phyloP scores from a whole-genome alignment of 1,284 basidiomycete species.

The Marasmius oreades region DNA sequence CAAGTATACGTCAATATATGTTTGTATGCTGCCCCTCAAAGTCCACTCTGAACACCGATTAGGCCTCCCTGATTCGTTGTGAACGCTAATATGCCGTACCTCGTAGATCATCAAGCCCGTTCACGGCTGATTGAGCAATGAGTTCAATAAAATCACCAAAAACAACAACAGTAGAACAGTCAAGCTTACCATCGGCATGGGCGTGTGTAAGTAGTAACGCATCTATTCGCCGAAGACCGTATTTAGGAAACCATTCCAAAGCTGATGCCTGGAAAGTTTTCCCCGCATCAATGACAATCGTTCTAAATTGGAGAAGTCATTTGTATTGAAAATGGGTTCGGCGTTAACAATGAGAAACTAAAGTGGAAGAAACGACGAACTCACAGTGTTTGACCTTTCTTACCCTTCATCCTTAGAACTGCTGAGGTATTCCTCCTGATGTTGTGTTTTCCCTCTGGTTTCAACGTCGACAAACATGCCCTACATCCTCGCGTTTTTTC shows the following conservation, averaged over 20 bases:
- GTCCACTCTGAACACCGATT: constrained; percentile 63
- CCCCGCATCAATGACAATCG: constrained; percentile 76
- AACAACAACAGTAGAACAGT: constrained; percentile 4
- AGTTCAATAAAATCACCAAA: constrained; percentile 15
- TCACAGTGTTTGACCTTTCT: constrained; percentile 32
- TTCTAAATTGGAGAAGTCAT: no score
- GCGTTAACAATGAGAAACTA: not conserved
- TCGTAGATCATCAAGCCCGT: constrained; percentile 79
- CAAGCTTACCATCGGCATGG: constrained; percentile 68
- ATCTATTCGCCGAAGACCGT: constrained; percentile 70
- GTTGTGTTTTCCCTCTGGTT: constrained; percentile 70
- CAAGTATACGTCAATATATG: constrained; percentile 70
- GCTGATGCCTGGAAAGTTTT: constrained; percentile 79
- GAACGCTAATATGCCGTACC: constrained; percentile 37
- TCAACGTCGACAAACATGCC: constrained; percentile 67
- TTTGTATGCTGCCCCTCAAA: constrained; percentile 59
- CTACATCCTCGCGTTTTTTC: constrained; percentile 40
- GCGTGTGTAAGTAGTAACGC: constrained; percentile 78
- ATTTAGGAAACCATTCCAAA: constrained; percentile 77
- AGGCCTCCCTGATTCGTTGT: constrained; percentile 9
- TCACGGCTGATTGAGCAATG: constrained; percentile 63
- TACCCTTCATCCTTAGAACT: constrained; percentile 50
- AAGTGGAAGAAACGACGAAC: not conserved
- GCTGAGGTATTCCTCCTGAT: constrained; percentile 74
- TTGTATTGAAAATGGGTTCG: not conserved